Conservation (phyloP, 495 filamentous ascomycete species). For the Aspergillus campestris region DNA sequence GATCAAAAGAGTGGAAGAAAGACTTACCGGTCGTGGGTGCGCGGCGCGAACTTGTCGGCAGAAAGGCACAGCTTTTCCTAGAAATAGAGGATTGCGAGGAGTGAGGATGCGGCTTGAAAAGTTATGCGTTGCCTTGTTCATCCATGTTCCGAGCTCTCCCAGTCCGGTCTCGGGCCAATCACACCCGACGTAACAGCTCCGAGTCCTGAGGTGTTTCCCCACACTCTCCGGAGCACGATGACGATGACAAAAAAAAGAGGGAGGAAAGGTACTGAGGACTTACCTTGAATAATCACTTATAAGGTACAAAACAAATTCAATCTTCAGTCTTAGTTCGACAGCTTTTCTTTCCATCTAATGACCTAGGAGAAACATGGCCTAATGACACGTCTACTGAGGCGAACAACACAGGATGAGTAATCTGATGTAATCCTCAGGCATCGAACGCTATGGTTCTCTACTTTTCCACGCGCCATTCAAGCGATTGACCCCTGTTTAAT, state of each 20-base stretch:
- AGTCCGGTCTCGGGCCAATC: slow-evolving; percentile 25
- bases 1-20: neutral
- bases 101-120: slow-evolving; percentile 25
- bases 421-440: too few relatives aligned
- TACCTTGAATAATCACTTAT: too few relatives aligned
- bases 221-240: slow-evolving; percentile 9
- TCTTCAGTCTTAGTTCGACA: too few relatives aligned
- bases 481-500: too few relatives aligned
- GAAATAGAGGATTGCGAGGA: slow-evolving; percentile 22
- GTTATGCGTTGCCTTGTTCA: slow-evolving; percentile 17
- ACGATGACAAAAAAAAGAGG: neutral
- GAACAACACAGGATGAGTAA: too few relatives aligned
- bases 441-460: too few relatives aligned
- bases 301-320: too few relatives aligned
- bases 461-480: too few relatives aligned
- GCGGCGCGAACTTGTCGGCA: slow-evolving; percentile 14
- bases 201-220: slow-evolving; percentile 10
- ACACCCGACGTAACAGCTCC: slow-evolving; percentile 17
- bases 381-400: too few relatives aligned
- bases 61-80: slow-evolving; percentile 12
- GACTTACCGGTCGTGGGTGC: slow-evolving; percentile 13
- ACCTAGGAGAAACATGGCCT: too few relatives aligned
- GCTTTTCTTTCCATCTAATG: too few relatives aligned
- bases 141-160: slow-evolving; percentile 21
- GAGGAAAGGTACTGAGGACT: too few relatives aligned